phyloP scores from a whole-genome alignment of 2,329 filamentous ascomycete genomes.

The Aspergillus pseudoterreus region DNA sequence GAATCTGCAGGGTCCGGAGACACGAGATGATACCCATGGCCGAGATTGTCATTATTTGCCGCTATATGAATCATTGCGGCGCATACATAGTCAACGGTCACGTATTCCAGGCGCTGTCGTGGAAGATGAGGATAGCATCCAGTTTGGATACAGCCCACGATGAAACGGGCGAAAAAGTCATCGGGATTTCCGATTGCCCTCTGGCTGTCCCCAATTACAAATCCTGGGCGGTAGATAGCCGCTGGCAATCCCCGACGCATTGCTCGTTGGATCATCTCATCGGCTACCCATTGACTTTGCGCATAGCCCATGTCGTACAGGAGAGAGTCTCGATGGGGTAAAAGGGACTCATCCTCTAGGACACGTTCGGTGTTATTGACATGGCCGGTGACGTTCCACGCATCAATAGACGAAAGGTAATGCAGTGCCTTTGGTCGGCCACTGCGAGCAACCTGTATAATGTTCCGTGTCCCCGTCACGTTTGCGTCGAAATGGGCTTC shows the following conservation, averaged over 20 bases:
- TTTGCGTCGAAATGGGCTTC: constrained; percentile 64
- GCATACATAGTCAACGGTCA: neutral
- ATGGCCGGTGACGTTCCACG: constrained; percentile 9
- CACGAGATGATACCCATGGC: neutral
- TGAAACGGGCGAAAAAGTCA: constrained; percentile 78
- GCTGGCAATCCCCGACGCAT: constrained; percentile 71
- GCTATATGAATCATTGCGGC: neutral
- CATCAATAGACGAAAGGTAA: constrained; percentile 14
- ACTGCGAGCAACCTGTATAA: constrained; percentile 62
- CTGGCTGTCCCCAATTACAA: constrained; percentile 66
- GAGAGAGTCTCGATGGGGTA: constrained; percentile 4
- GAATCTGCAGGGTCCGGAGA: neutral
- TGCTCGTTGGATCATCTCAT: constrained; percentile 61
- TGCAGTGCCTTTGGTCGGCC: constrained; percentile 17
- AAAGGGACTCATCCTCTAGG: constrained; percentile 11
- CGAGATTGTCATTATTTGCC: neutral
- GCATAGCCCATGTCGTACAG: constrained; percentile 72
- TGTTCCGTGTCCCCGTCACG: constrained; percentile 68
- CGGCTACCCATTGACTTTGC: constrained; percentile 74
- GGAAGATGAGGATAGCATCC: constrained; percentile 17
- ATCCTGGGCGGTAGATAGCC: constrained; percentile 71
- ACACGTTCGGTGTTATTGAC: constrained; percentile 1
- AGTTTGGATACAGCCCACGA: constrained; percentile 77
- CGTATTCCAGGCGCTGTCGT: neutral
- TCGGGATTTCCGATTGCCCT: constrained; percentile 64